Evolutionary conservation across 139 green algal species (phyloP), one percentile per base, ranked within the genome.

Genomic region (Chlamydomonas eustigma): DNA sequence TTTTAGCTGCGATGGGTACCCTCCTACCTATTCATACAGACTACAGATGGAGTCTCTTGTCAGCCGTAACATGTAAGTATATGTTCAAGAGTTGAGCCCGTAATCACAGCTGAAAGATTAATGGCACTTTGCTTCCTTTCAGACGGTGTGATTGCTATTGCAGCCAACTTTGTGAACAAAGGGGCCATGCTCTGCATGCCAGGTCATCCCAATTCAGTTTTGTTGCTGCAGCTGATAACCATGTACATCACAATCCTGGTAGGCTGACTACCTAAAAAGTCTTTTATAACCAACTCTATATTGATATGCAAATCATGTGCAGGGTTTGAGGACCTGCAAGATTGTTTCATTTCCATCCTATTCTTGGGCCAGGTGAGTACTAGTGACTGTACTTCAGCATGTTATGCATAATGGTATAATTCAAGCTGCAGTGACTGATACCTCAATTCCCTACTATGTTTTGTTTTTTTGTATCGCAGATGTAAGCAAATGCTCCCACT

Each of bases 401-500:
- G n/a, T n/a, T n/a, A n/a, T n/a, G n/a, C n/a, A n/a, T n/a, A n/a
- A n/a, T n/a, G n/a, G n/a, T n/a, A n/a, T n/a, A n/a, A n/a, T n/a
- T n/a, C n/a, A n/a, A n/a, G n/a, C n/a, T n/a, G n/a, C n/a, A n/a
- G n/a, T n/a, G n/a, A n/a, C n/a, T n/a, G n/a, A n/a, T n/a, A n/a
- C n/a, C n/a, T n/a, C n/a, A n/a, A n/a, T n/a, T n/a, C n/a, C n/a
- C n/a, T n/a, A n/a, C n/a, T n/a, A n/a, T n/a, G n/a, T n/a, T n/a
- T n/a, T n/a, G n/a, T n/a, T n/a, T n/a, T n/a, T n/a, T n/a, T n/a
- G n/a, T n/a, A n/a, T n/a, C 58, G 18, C 58, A 70, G 58, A 28
- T 70, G 24, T 28, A 28, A 50, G 68, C 36, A 74, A 38, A 22
- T 74, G 68, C 36, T 74, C 22, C 68, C 68, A 4, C 36, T 74